Evolutionary conservation across 768 basidiomycete species (phyloP), one percentile per base, ranked within the genome.

Genomic region (Boletus subparvulus): DNA sequence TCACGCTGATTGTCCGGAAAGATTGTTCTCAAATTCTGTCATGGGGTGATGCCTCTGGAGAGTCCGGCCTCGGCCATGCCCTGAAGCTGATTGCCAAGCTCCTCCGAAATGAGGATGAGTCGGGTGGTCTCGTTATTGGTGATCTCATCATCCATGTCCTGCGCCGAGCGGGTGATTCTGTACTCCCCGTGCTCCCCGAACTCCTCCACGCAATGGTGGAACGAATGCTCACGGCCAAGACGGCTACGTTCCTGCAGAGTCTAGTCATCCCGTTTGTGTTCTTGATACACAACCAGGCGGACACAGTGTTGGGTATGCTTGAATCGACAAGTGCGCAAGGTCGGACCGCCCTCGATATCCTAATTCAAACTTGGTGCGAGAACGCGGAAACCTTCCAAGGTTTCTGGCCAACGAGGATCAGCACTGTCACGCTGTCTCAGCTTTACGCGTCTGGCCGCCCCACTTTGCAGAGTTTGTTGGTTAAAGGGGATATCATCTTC

Each of bases 331-430:
- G 73, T 13, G 76, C 87, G 11, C 75, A 82, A 44, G 84, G 80
- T 21, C 80, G 84, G 30, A 79, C 81, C 0, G 92, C 83, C 0
- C 80, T 98, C n/a, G 87, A 94, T 58, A 81, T 98, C 46, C 78
- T 99, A n/a, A 80, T 98, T 28, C 83, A 87, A 53, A 87, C 90
- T 0, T 98, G 95, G 96, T 92, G 90, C 66, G 96, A 99, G 69
- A 95, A 94, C 64, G 87, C 88, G 13, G 90, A 93, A 71, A 92
- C 88, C 6, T 91, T 98, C 80, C 92, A 94, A 67, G 95, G 97
- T 32, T 93, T 88, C 72, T 98, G 96, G 95, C 87, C 92, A 11
- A 84, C 86, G 5, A 84, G 92, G 33, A 81, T 96, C 64, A 94
- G 92, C 71, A 87, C 84, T 39, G 75, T 98, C 52, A 95, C 89